Evolutionary conservation across 2,329 filamentous ascomycete genomes (phyloP).

Genomic region (Clonostachys rosea): DNA sequence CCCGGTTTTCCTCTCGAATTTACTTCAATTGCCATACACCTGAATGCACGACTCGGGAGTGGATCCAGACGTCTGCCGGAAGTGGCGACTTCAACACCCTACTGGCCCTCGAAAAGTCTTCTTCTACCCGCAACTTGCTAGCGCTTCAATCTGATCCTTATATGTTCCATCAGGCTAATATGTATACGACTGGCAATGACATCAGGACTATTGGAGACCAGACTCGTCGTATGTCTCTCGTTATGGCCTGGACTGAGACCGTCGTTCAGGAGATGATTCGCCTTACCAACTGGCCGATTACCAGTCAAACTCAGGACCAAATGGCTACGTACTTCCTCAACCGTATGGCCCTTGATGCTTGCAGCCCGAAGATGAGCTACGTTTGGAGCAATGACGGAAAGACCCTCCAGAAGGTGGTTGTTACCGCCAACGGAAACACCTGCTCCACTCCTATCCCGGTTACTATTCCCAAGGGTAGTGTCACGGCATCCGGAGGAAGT

Average conservation of each 20-base stretch:
- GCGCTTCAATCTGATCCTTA: slow-evolving; percentile 48
- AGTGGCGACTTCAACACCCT: slow-evolving; percentile 47
- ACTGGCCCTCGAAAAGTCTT: slow-evolving; percentile 41
- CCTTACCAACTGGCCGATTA: slow-evolving; percentile 23
- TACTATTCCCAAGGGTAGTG: slow-evolving; percentile 39
- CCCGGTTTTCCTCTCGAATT: slow-evolving; percentile 56
- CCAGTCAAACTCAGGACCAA: slow-evolving; percentile 31
- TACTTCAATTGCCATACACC: slow-evolving; percentile 61
- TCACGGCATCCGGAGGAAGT: slow-evolving; percentile 33
- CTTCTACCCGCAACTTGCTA: slow-evolving; percentile 52
- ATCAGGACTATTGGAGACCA: slow-evolving; percentile 43
- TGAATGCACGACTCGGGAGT: slow-evolving; percentile 51
- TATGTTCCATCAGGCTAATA: slow-evolving; percentile 63
- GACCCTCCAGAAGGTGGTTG: slow-evolving; percentile 41
- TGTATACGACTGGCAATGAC: slow-evolving; percentile 42
- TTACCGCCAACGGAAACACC: slow-evolving; percentile 41
- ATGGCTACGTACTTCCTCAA: slow-evolving; percentile 43
- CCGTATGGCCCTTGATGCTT: slow-evolving; percentile 46
- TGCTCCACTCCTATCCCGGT: slow-evolving; percentile 48
- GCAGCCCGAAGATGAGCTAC: slow-evolving; percentile 42
- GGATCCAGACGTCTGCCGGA: slow-evolving; percentile 54
- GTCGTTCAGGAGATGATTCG: slow-evolving; percentile 47
- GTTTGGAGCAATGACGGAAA: slow-evolving; percentile 31
- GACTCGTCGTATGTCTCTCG: slow-evolving; percentile 39
- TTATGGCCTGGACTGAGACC: slow-evolving; percentile 54